Conservation (phyloP, 129 eudicot genomes). For the Lactuca sativa region DNA sequence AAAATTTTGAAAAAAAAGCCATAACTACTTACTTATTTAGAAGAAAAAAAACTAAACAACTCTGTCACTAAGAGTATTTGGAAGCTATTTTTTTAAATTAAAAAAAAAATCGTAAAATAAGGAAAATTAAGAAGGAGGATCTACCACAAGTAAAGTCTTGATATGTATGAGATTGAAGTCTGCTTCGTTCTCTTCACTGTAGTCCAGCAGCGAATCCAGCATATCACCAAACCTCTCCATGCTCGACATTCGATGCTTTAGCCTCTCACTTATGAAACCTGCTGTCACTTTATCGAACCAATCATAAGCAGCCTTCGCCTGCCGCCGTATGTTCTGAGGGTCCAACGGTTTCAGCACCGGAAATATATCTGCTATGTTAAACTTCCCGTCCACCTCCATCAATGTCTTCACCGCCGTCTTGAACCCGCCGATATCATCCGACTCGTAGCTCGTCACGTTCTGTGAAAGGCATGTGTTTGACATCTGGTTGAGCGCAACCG, state of each 20-base stretch:
- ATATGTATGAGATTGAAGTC: conserved; percentile 33
- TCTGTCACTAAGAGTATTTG: too few relatives aligned
- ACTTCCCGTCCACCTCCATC: conserved; percentile 51
- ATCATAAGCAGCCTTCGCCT: conserved; percentile 37
- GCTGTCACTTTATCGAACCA: conserved; percentile 30
- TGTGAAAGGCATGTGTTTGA: conserved; percentile 48
- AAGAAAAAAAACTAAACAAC: neutral
- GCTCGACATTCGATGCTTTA: conserved; percentile 23
- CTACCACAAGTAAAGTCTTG: conserved; percentile 41
- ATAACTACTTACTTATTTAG: too few relatives aligned
- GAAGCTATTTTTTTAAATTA: neutral
- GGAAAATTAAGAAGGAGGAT: neutral
- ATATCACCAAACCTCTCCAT: conserved; percentile 37
- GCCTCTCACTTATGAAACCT: conserved; percentile 29
- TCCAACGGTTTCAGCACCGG: conserved; percentile 50
- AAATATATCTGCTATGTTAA: conserved; percentile 51
- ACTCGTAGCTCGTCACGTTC: conserved; percentile 38
- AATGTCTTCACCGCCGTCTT: conserved; percentile 33
- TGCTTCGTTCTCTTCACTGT: conserved; percentile 27
- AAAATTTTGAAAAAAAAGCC: too few relatives aligned
- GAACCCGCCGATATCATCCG: conserved; percentile 34
- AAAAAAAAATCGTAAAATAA: neutral
- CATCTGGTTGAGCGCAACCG: conserved; percentile 49
- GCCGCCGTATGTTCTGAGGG: conserved; percentile 49
- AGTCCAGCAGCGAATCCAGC: conserved; percentile 48